A percentile compares a stretch with the other conserved stretches of the same genome.
phyloP scores from a whole-genome alignment of 805 yeast genomes.

The Wilhelminamyces savonicus region DNA sequence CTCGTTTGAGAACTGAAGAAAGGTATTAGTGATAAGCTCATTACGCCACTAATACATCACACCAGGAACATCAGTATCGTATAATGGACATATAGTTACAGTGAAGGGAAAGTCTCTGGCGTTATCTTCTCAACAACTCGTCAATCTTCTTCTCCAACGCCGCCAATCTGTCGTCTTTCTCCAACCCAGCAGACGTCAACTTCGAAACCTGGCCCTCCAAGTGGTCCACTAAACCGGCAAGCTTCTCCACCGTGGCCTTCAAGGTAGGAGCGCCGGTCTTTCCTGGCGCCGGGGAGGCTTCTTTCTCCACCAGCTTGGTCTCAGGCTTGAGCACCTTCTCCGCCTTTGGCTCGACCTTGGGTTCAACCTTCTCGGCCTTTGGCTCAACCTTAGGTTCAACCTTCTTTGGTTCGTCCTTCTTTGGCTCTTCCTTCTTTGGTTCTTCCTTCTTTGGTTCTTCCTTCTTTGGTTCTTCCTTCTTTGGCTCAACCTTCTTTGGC shows the following conservation, averaged over 20 bases:
- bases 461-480: constrained; percentile 10
- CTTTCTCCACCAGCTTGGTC: constrained; percentile 3
- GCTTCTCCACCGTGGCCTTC: constrained; percentile 64
- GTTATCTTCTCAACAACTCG: constrained; percentile 18
- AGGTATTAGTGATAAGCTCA: too few relatives aligned
- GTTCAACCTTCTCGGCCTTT: constrained; percentile 8
- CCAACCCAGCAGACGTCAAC: constrained; percentile 48
- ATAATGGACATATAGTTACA: too few relatives aligned
- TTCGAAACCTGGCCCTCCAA: constrained; percentile 51
- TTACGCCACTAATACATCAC: too few relatives aligned
- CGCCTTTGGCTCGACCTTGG: constrained; percentile 8
- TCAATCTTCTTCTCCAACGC: constrained; percentile 59
- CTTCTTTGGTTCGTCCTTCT: constrained; percentile 7
- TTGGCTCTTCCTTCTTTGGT: constrained; percentile 2
- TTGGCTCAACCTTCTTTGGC: constrained; percentile 6
- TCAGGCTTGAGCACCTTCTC: constrained; percentile 6
- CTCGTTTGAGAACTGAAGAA: too few relatives aligned
- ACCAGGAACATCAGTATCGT: too few relatives aligned
- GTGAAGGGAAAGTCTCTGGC: too few relatives aligned
- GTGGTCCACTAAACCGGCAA: constrained; percentile 50
- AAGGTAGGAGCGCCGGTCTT: constrained; percentile 49
- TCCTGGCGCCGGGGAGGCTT: constrained; percentile 1
- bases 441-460: constrained; percentile 5
- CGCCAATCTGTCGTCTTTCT: constrained; percentile 57
- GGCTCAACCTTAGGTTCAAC: constrained; percentile 14